Base-by-base conservation (phyloP, 1,284 basidiomycete species). In the Tilletia indica region DNA sequence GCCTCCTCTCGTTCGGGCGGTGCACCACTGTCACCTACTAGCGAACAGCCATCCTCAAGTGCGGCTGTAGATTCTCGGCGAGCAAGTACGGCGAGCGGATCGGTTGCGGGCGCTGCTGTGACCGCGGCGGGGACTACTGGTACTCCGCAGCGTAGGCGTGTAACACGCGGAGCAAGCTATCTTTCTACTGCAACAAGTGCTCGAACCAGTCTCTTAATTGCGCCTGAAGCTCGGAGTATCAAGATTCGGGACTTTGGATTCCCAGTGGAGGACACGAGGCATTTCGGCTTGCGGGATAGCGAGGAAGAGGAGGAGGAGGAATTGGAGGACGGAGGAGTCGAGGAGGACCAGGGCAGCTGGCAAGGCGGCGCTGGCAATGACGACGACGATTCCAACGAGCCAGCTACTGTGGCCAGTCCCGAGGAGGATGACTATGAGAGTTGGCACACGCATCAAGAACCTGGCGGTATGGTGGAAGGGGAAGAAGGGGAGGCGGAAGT, bases 211-310 rank as follows among this genome's bases (percentile, higher is more conserved):
- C 21, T 48, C 14, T 31, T 49, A 16, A n/a, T 48, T 45, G n/a
- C 42, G 14, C 16, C 34, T 4, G 61, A 64, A 64, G 31, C 61
- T 11, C 61, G 61, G 12, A 42, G 12, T 11, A 56, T 79, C 61
- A 70, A 61, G 9, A 70, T 80, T 25, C 75, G 78, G 36, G 78
- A 80, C 71, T 80, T 78, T 69, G 78, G 77, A 2, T 80, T 73
- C 49, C 31, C 72, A 2, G 12, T 21, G 8, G 69, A 74, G n/a
- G 78, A 79, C 56, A 73, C 77, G 12, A 71, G 77, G 39, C 75
- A 79, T 58, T 47, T 68, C 75, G 78, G 48, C 4, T 4, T 68
- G 19, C 49, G 4, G 61, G 68, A 6, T 3, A 42, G 12, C 25
- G 56, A 68, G 4, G 45, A 19, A 0, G 42, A 38, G 11, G 31